phyloP scores from a whole-genome alignment of 2,329 filamentous ascomycete genomes.

The Pestalotiopsis sp. region DNA sequence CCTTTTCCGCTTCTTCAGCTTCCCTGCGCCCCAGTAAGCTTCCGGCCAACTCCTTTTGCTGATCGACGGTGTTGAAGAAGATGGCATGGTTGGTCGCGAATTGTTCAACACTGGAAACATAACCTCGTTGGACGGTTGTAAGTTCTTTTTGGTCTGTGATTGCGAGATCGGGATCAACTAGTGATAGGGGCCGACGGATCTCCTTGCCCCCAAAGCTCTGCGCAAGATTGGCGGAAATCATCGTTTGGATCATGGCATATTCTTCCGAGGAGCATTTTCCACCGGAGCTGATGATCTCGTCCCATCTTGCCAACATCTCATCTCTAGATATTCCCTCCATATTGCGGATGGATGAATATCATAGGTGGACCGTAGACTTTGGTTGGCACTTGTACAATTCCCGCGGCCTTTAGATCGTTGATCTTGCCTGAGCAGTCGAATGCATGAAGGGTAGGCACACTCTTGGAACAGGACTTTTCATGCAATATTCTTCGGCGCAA shows the following conservation, averaged over 20 bases:
- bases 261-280: slow-evolving; percentile 43
- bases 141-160: slow-evolving; percentile 40
- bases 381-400: background rate
- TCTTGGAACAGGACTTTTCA: background rate
- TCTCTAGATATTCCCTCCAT: slow-evolving; percentile 4
- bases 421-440: background rate
- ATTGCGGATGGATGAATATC: too few species aligned
- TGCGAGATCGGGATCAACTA: slow-evolving; percentile 44
- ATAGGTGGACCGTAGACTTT: background rate
- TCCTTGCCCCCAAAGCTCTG: slow-evolving; percentile 47
- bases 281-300: background rate
- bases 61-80: slow-evolving; percentile 38
- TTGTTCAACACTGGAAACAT: slow-evolving; percentile 55
- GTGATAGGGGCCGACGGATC: slow-evolving; percentile 48
- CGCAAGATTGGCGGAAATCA: slow-evolving; percentile 57
- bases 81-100: slow-evolving; percentile 55
- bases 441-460: background rate
- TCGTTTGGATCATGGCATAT: slow-evolving; percentile 56
- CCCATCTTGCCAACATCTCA: slow-evolving; percentile 31
- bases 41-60: slow-evolving; percentile 21
- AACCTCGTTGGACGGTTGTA: slow-evolving; percentile 55
- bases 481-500: background rate
- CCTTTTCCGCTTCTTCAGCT: slow-evolving; percentile 21
- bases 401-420: background rate
- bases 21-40: slow-evolving; percentile 39